phyloP scores from a whole-genome alignment of 768 basidiomycete genomes.

The Leucosporidium creatinivorum region DNA sequence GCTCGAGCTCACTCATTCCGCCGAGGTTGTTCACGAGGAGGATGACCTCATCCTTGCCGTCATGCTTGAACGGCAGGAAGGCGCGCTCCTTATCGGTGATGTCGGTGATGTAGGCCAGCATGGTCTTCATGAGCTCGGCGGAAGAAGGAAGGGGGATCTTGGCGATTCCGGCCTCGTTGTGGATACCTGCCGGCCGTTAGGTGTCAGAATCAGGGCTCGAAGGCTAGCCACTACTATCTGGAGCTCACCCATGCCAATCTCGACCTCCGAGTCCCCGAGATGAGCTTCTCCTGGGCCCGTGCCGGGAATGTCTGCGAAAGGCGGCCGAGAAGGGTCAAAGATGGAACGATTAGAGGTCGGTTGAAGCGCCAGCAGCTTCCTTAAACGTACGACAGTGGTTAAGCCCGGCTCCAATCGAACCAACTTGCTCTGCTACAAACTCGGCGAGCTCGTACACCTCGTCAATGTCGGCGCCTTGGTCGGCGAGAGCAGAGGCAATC shows the following conservation, averaged over 20 bases:
- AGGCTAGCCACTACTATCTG: too few relatives aligned
- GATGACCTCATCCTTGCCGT: slow-evolving; percentile 38
- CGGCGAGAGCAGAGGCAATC: slow-evolving; percentile 42
- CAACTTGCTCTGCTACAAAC: slow-evolving; percentile 38
- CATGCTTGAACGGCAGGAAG: slow-evolving; percentile 42
- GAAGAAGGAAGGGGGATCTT: slow-evolving; percentile 32
- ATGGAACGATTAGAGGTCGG: background rate
- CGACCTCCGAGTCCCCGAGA: slow-evolving; percentile 40
- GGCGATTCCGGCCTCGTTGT: slow-evolving; percentile 44
- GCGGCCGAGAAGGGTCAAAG: background rate
- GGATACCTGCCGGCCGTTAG: slow-evolving; percentile 36
- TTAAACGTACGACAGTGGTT: slow-evolving; percentile 41
- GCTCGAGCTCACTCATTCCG: slow-evolving; percentile 33
- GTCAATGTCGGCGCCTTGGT: slow-evolving; percentile 39
- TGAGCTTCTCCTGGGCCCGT: slow-evolving; percentile 40
- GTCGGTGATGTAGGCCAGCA: slow-evolving; percentile 41
- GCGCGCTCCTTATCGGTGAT: slow-evolving; percentile 42
- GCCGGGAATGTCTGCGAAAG: slow-evolving; percentile 39
- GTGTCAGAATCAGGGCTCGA: too few relatives aligned
- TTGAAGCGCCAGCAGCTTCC: slow-evolving; percentile 30
- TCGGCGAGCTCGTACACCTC: slow-evolving; percentile 38
- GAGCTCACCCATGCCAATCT: slow-evolving; percentile 37
- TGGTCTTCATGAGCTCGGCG: slow-evolving; percentile 39
- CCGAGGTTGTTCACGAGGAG: slow-evolving; percentile 44
- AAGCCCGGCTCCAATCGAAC: slow-evolving; percentile 43